Base-by-base conservation (phyloP, 163 green algal genomes). In the Coccomyxa subellipsoidea region DNA sequence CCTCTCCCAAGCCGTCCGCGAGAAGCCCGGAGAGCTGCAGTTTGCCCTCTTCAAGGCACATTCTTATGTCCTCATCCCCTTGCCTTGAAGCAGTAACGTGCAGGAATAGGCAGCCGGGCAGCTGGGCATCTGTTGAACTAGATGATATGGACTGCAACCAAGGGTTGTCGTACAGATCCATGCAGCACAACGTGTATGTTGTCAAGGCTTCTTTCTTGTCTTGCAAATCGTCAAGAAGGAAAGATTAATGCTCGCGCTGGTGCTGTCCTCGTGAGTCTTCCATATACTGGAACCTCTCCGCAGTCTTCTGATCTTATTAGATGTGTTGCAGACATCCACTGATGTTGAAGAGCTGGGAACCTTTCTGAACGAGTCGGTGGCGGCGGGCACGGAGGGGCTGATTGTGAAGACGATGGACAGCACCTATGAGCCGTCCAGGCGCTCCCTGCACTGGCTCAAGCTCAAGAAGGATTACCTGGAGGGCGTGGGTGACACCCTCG, bases 391-490 rank as follows among this genome's bases (percentile, higher is more conserved):
- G 0, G 97, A 99, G 90, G 97, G 97, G 0, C 91, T 99, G 4
- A 99, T 99, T 76, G 95, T 99, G 18, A 99, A 99, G 90, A 98
- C 95, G 1, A 59, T 98, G 66, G 88, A 89, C 37, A 92, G 92
- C 83, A 95, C 91, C 0, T 98, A 99, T 83, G 95, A 99, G 93
- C 96, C 96, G 38, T 92, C 86, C 79, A 95, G 94, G 79, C 89
- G 93, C 73, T 95, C 90, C 32, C 81, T 90, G 25, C 93, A 97
- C 87, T 97, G 95, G 94, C 91, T 98, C 29, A 98, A 98, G 91
- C 90, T 98, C 38, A 99, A 99, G 89, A 98, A 99, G 89, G 97
- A 99, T 84, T 99, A 99, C 92, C 90, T 99, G 83, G 92, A 98
- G 70, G 93, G 93, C 4, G 86, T 96, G 73, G 97, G 96, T 0